Conservation (phyloP, 768 basidiomycete species). For the Sporobolomyces pararoseus region DNA sequence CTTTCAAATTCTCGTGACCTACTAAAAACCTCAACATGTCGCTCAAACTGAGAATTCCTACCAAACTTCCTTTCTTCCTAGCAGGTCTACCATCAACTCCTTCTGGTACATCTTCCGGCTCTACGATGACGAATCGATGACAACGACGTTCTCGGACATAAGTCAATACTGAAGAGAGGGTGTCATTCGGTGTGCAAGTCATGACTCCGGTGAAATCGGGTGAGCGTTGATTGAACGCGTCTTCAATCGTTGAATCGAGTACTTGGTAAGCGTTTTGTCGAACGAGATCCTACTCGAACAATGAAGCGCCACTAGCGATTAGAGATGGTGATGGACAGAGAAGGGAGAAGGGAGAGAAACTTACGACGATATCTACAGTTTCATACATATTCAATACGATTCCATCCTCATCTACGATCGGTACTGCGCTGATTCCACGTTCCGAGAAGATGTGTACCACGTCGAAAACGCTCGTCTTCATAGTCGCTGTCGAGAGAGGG, state of each 20-base stretch:
- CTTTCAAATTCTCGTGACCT: constrained; percentile 42
- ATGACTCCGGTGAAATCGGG: constrained; percentile 96
- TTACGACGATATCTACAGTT: constrained; percentile 95
- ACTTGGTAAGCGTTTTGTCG: constrained; percentile 81
- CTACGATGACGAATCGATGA: constrained; percentile 62
- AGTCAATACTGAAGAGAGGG: constrained; percentile 80
- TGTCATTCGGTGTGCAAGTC: constrained; percentile 87
- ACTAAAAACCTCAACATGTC: constrained; percentile 83
- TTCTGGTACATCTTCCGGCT: constrained; percentile 35
- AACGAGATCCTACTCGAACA: constrained; percentile 70
- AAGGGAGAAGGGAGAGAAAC: neutral
- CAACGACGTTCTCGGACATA: constrained; percentile 89
- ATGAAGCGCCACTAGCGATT: too few species aligned
- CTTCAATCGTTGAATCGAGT: constrained; percentile 87
- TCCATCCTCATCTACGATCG: constrained; percentile 76
- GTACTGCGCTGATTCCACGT: constrained; percentile 90
- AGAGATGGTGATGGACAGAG: too few species aligned
- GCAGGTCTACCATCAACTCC: constrained; percentile 7
- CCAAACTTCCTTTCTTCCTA: constrained; percentile 57
- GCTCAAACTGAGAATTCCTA: constrained; percentile 82
- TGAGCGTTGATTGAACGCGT: constrained; percentile 85
- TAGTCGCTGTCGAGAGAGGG: constrained; percentile 85
- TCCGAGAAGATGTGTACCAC: constrained; percentile 99
- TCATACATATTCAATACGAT: constrained; percentile 95
- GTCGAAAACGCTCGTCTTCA: constrained; percentile 89